Percentiles rank a stretch among this genome's conserved stretches.
These are phyloP conservation scores for Omphalea diandra DNA, from an alignment of 441 rosid species.

Conservation along the genomic window DNA sequence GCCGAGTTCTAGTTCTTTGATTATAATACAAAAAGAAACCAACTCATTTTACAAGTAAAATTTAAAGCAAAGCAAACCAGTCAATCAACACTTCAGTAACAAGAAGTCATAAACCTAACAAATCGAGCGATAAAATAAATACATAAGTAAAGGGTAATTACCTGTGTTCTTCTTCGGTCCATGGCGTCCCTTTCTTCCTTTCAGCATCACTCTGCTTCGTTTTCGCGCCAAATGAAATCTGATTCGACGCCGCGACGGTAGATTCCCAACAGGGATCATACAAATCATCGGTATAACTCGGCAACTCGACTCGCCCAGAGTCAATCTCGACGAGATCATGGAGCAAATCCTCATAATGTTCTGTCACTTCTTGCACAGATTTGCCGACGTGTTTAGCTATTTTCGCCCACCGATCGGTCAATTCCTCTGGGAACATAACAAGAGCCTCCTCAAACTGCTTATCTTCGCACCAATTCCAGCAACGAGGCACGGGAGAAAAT, in stretches of 20 bases:
- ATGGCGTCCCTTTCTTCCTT: constrained; percentile 79
- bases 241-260: constrained; percentile 19
- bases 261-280: constrained; percentile 39
- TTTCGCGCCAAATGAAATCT: constrained; percentile 46
- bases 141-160: too few relatives aligned
- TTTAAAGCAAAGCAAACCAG: too few relatives aligned
- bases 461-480: constrained; percentile 65
- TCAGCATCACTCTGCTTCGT: constrained; percentile 37
- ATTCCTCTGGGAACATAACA: constrained; percentile 46
- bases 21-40: too few relatives aligned
- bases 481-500: constrained; percentile 23
- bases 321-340: constrained; percentile 66
- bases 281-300: constrained; percentile 51
- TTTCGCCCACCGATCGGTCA: constrained; percentile 59
- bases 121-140: too few relatives aligned
- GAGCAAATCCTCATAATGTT: constrained; percentile 52
- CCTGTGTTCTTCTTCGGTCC: constrained; percentile 83
- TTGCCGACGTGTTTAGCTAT: constrained; percentile 50
- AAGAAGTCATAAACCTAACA: too few relatives aligned
- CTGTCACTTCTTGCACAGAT: constrained; percentile 45
- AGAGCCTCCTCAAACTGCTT: constrained; percentile 71
- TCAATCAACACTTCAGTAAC: too few relatives aligned
- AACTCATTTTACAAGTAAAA: too few relatives aligned
- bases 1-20: too few relatives aligned
- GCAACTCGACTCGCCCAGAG: constrained; percentile 61